phyloP scores from a whole-genome alignment of 31 red algal genomes.

The Porphyra umbilicalis region DNA sequence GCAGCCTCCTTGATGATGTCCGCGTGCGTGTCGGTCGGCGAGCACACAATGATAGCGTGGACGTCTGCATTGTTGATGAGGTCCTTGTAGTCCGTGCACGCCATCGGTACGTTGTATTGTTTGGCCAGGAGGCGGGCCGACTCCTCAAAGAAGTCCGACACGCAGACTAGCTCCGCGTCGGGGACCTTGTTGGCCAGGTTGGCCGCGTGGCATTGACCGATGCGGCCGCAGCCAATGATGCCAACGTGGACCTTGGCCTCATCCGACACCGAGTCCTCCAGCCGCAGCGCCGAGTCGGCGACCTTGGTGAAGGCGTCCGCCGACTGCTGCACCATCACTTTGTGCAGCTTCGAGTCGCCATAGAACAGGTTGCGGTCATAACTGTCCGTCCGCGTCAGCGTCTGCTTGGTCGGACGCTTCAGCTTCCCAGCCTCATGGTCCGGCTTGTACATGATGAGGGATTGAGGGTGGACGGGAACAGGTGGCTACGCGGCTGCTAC shows the following conservation, averaged over 20 bases:
- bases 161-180: conserved; percentile 64
- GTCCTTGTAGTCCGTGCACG: conserved; percentile 74
- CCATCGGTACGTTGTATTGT: conserved; percentile 70
- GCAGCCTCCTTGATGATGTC: conserved; percentile 88
- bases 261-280: conserved; percentile 28
- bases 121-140: conserved; percentile 66
- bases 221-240: conserved; percentile 95
- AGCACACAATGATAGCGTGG: conserved; percentile 90
- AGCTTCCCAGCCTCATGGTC: neutral
- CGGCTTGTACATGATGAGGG: neutral
- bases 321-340: conserved; percentile 28
- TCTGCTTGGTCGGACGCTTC: neutral
- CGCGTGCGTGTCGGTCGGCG: conserved; percentile 91
- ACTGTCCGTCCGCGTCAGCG: neutral
- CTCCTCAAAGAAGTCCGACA: conserved; percentile 81
- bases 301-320: conserved; percentile 24
- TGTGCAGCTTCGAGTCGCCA: conserved; percentile 14
- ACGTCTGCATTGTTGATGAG: conserved; percentile 74
- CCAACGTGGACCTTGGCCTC: conserved; percentile 58
- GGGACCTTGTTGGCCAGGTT: conserved; percentile 73
- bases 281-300: conserved; percentile 37
- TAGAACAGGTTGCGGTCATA: neutral
- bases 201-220: conserved; percentile 73
- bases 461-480: neutral
- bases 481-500: too few species aligned